A percentile compares a stretch with the other conserved stretches of the same genome.
phyloP scores from a whole-genome alignment of 305 asterid genomes.

The Rubia peregrina region DNA sequence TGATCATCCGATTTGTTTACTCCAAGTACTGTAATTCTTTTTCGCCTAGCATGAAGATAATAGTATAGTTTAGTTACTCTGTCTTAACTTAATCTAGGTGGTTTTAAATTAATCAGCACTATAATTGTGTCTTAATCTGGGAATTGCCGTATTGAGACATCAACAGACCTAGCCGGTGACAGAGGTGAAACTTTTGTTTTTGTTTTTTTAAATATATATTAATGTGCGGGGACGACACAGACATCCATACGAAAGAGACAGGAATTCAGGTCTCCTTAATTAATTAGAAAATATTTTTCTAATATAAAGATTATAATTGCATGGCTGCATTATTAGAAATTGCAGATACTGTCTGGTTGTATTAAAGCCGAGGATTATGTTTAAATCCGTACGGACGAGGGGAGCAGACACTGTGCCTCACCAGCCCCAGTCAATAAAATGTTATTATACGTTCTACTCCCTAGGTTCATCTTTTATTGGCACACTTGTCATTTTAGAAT shows the following conservation, averaged over 20 bases:
- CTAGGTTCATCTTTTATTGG: no score
- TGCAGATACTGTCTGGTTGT: slow-evolving; percentile 1
- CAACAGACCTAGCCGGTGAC: background rate
- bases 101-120: background rate
- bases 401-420: background rate
- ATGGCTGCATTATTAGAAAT: slow-evolving; percentile 9
- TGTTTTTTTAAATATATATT: background rate
- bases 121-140: slow-evolving; percentile 15
- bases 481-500: no score
- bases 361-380: background rate
- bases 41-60: background rate
- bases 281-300: background rate
- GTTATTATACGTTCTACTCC: no score
- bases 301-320: background rate
- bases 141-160: background rate
- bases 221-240: background rate
- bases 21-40: background rate
- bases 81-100: background rate
- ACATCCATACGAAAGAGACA: slow-evolving; percentile 2
- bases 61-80: background rate
- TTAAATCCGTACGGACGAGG: slow-evolving; percentile 5
- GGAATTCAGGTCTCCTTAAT: slow-evolving; percentile 1
- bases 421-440: no score
- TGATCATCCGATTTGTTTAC: background rate
- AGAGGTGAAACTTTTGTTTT: background rate